phyloP scores from a whole-genome alignment of 805 yeast genomes.

The Saccharomycopsis javanensis region DNA sequence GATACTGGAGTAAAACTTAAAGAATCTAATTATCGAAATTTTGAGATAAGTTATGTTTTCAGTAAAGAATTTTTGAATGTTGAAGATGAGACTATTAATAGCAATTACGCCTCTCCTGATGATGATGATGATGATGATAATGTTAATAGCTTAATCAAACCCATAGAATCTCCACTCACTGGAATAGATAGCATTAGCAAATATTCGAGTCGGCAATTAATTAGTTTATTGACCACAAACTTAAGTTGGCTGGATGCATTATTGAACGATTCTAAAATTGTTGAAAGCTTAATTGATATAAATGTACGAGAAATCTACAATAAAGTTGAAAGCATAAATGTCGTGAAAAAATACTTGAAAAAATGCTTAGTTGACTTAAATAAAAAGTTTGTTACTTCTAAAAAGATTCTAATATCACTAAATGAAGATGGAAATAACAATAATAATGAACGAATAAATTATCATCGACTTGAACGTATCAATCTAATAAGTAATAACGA shows the following conservation, averaged over 20 bases:
- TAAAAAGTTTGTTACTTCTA: slow-evolving; percentile 32
- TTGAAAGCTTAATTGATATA: slow-evolving; percentile 26
- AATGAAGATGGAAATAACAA: neutral
- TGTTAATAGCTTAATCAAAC: slow-evolving; percentile 24
- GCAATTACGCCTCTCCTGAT: slow-evolving; percentile 15
- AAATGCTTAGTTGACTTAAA: slow-evolving; percentile 41
- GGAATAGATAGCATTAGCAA: slow-evolving; percentile 17
- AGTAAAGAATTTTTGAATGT: slow-evolving; percentile 26
- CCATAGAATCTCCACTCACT: slow-evolving; percentile 30
- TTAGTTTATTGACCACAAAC: slow-evolving; percentile 22
- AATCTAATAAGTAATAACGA: slow-evolving; percentile 19
- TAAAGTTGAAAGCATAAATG: slow-evolving; percentile 37
- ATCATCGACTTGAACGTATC: slow-evolving; percentile 23
- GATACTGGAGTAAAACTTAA: neutral
- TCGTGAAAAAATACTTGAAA: slow-evolving; percentile 40
- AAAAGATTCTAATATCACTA: slow-evolving; percentile 27
- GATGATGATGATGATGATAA: slow-evolving; percentile 5
- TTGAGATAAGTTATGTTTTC: neutral
- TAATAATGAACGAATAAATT: slow-evolving; percentile 29
- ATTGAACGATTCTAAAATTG: slow-evolving; percentile 31
- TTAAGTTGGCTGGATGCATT: slow-evolving; percentile 45
- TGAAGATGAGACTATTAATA: slow-evolving; percentile 42
- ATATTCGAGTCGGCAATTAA: slow-evolving; percentile 1
- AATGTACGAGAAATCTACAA: slow-evolving; percentile 29
- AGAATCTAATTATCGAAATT: neutral